Conservation (phyloP, 2,329 filamentous ascomycete genomes). For the Arthrocladium fulminans region DNA sequence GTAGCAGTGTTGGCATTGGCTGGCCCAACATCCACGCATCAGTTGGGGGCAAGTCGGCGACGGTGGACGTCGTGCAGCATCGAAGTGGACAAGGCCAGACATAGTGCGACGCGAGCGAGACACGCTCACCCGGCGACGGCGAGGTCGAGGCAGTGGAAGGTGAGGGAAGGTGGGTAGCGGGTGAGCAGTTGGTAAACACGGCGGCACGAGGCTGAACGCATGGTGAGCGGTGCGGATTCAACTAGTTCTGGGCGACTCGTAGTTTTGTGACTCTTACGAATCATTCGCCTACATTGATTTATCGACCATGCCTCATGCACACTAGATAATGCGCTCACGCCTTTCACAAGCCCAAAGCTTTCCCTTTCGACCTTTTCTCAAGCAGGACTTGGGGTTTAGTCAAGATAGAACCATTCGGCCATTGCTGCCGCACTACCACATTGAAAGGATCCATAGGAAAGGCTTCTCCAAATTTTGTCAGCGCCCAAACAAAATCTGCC, state of each 20-base stretch:
- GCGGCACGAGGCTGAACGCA: not conserved
- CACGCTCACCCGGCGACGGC: not conserved
- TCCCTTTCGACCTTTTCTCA: not conserved
- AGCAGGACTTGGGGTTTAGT: not conserved
- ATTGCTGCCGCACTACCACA: not conserved
- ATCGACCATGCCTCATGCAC: not conserved
- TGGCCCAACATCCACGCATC: not conserved
- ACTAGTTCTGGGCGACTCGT: not conserved
- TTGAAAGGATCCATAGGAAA: not conserved
- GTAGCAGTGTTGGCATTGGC: too few species aligned
- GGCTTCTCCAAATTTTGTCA: constrained; percentile 6
- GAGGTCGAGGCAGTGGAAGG: not conserved
- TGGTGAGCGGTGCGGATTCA: too few species aligned
- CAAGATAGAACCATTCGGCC: not conserved
- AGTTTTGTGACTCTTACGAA: not conserved
- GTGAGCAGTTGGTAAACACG: not conserved
- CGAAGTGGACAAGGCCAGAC: too few species aligned
- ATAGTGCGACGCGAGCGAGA: not conserved
- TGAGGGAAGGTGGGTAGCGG: not conserved
- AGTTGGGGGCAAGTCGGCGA: not conserved
- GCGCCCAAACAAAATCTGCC: constrained; percentile 1
- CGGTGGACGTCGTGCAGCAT: too few species aligned
- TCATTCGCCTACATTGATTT: too few species aligned
- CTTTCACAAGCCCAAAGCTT: not conserved
- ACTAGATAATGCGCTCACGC: constrained; percentile 7